Evolutionary conservation across 2,329 filamentous ascomycete species (phyloP).

Genomic region (Botrytis byssoidea): DNA sequence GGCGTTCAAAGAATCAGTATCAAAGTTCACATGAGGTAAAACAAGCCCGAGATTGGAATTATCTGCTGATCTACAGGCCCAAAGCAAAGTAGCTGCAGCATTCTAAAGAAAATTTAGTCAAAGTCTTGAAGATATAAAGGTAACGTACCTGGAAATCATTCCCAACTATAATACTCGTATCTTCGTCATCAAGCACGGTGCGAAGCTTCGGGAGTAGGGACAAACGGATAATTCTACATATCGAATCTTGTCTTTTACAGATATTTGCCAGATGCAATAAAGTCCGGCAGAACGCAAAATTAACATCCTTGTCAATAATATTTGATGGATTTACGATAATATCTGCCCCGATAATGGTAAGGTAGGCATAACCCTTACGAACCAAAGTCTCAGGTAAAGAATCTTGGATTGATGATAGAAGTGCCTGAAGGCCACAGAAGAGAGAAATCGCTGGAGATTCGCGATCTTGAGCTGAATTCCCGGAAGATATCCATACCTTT

Average conservation of each 20-base stretch:
- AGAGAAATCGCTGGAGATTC: conserved; percentile 23
- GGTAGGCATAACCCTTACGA: conserved; percentile 36
- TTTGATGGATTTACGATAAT: conserved; percentile 28
- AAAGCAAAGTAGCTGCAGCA: conserved; percentile 26
- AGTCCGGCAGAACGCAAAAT: conserved; percentile 26
- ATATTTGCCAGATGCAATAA: conserved; percentile 32
- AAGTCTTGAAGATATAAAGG: neutral
- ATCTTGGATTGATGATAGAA: conserved; percentile 29
- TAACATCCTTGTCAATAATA: conserved; percentile 25
- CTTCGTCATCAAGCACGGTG: conserved; percentile 22
- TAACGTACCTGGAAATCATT: conserved; percentile 35
- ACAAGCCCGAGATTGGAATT: conserved; percentile 8
- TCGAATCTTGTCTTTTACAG: conserved; percentile 31
- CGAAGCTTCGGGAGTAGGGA: conserved; percentile 32
- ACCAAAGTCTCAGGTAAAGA: conserved; percentile 29
- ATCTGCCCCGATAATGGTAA: conserved; percentile 34
- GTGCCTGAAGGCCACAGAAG: conserved; percentile 29
- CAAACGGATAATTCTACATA: conserved; percentile 27
- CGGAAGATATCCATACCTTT: conserved; percentile 24
- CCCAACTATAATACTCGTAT: conserved; percentile 17
- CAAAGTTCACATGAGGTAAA: conserved; percentile 25
- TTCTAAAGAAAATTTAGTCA: conserved; percentile 28
- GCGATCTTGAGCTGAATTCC: conserved; percentile 19
- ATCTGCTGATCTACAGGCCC: conserved; percentile 25
- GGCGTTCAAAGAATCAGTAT: conserved; percentile 29